A percentile compares a stretch with the other conserved stretches of the same genome.
These are phyloP conservation scores for Suhomyces sp. DNA, from an alignment of 805 yeast genomes.

Conservation along the genomic window DNA sequence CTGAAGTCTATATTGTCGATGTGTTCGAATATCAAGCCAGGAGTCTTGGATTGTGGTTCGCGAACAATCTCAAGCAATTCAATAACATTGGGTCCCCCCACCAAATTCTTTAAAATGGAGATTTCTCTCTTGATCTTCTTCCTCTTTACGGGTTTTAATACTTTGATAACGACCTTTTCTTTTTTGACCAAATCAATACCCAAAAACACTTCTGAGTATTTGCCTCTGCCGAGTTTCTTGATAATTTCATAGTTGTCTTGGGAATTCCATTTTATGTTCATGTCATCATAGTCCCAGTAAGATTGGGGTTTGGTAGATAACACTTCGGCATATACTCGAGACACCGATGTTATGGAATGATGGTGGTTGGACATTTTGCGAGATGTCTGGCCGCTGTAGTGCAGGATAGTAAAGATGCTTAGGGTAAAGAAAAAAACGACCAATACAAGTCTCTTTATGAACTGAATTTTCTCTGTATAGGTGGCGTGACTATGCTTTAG, in stretches of 20 bases:
- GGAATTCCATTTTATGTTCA: constrained; percentile 77
- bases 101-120: constrained; percentile 78
- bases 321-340: constrained; percentile 81
- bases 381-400: not conserved
- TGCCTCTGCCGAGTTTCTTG: constrained; percentile 85
- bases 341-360: constrained; percentile 45
- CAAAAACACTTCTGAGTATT: constrained; percentile 89
- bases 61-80: constrained; percentile 79
- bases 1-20: constrained; percentile 85
- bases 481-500: not conserved
- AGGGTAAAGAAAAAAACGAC: not conserved
- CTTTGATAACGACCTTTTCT: constrained; percentile 78
- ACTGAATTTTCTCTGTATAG: constrained; percentile 4
- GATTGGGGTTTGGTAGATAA: constrained; percentile 70
- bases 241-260: constrained; percentile 84
- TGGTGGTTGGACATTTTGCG: constrained; percentile 11
- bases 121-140: constrained; percentile 92
- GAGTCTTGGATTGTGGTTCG: constrained; percentile 81
- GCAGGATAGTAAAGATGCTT: not conserved
- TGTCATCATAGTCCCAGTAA: constrained; percentile 78
- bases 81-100: constrained; percentile 80
- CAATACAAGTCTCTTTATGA: not conserved
- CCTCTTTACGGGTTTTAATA: constrained; percentile 87
- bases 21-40: constrained; percentile 83
- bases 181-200: constrained; percentile 67